These are phyloP conservation scores for Mycena pura DNA, from an alignment of 768 basidiomycete genomes.

Conservation along the genomic window DNA sequence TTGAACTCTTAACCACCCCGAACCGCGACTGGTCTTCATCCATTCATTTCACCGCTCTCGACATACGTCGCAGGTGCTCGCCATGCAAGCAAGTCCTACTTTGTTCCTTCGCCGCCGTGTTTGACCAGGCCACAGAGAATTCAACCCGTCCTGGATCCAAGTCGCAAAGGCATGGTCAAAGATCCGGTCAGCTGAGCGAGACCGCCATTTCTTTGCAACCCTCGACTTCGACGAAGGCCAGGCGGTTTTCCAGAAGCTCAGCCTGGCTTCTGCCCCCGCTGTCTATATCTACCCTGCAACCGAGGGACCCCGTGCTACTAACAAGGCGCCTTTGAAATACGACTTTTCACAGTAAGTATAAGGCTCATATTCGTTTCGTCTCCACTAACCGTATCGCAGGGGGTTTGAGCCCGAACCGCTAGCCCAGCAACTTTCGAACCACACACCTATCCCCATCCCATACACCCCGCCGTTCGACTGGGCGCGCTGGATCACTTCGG, in stretches of 20 bases:
- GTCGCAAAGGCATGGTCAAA: conserved; percentile 86
- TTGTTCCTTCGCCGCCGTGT: neutral
- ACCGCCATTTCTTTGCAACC: conserved; percentile 91
- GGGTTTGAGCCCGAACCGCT: conserved; percentile 84
- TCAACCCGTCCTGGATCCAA: conserved; percentile 81
- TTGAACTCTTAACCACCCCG: conserved; percentile 76
- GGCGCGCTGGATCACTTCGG: conserved; percentile 58
- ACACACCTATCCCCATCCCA: conserved; percentile 83
- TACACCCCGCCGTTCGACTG: conserved; percentile 83
- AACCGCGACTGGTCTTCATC: conserved; percentile 88
- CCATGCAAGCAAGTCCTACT: conserved; percentile 82
- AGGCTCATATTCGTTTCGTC: neutral
- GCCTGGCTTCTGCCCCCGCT: conserved; percentile 83
- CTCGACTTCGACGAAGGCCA: conserved; percentile 86
- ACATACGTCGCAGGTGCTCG: conserved; percentile 78
- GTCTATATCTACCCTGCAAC: conserved; percentile 78
- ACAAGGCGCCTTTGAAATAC: conserved; percentile 70
- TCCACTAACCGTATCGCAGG: conserved; percentile 48
- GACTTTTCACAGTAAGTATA: conserved; percentile 77
- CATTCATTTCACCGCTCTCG: conserved; percentile 89
- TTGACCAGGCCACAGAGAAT: conserved; percentile 62
- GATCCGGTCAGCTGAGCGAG: conserved; percentile 62
- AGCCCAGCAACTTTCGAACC: conserved; percentile 72
- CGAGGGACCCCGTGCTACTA: conserved; percentile 70
- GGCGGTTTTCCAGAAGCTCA: conserved; percentile 84